phyloP scores from a whole-genome alignment of 805 yeast species.

The Barnettozyma californica region DNA sequence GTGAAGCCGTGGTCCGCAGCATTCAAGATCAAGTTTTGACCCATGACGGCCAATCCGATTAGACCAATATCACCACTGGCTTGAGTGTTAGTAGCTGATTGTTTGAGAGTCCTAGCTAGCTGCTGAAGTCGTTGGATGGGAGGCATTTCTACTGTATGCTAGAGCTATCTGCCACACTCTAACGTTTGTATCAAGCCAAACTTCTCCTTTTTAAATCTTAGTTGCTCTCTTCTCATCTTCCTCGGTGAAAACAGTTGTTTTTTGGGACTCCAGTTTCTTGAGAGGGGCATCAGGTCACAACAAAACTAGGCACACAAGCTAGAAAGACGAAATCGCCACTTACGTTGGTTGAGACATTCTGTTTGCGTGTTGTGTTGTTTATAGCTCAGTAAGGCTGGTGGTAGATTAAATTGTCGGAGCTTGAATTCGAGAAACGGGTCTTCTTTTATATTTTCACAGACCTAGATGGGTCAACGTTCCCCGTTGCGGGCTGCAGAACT shows the following conservation, averaged over 20 bases:
- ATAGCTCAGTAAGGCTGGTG: neutral
- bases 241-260: neutral
- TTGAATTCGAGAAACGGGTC: constrained; percentile 5
- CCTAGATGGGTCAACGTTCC: constrained; percentile 2
- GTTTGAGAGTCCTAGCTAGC: constrained; percentile 1
- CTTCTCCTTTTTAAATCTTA: neutral
- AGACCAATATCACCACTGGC: constrained; percentile 92
- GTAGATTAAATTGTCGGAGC: neutral
- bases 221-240: neutral
- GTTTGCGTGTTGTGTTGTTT: neutral
- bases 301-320: neutral
- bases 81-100: constrained; percentile 14
- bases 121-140: constrained; percentile 13
- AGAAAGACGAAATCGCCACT: neutral
- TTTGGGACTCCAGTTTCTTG: neutral
- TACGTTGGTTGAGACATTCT: constrained; percentile 25
- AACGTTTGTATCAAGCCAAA: neutral
- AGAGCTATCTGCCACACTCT: neutral
- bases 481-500: constrained; percentile 11
- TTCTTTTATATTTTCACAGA: neutral
- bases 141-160: neutral
- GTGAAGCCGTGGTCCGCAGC: constrained; percentile 99
- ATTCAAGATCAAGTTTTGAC: constrained; percentile 94
- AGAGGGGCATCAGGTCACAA: neutral
- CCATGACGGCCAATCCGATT: constrained; percentile 99